Base-by-base conservation (phyloP, 805 yeast species). In the Dipodascus albidus region DNA sequence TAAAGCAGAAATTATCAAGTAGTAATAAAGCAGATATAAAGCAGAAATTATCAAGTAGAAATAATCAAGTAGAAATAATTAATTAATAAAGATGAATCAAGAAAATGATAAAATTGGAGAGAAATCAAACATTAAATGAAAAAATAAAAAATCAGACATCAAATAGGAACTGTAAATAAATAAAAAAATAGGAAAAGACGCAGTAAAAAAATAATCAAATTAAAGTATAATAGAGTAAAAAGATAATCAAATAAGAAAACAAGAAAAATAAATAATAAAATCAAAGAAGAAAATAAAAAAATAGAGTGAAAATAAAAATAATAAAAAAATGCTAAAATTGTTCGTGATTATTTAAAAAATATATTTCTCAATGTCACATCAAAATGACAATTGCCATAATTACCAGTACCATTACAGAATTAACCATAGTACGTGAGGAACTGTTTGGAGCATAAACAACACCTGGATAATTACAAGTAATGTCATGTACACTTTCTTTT, bases 401-500 rank as follows among this genome's bases (percentile, higher is more conserved):
- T n/a, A 17, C 15, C 3, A 38, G 4, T 17, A 38, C 20, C n/a
- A 38, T 6, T 14, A 19, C 44, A 4, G 20, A 6, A 38, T 19
- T 38, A 14, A 38, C 44, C 9, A 8, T 14, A 14, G 20, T 38
- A 11, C 20, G 17, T 19, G 20, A 14, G 9, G 44, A 4, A 4
- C 4, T 17, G 20, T 14, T 38, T 4, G 44, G 44, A 14, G 44
- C n/a, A 55, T 67, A 68, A 1, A 65, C 64, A 0, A 70, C 71
- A 0, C 71, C 71, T 1, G 71, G 71, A 50, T 65, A 68, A 53
- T 67, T 65, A 51, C 72, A 68, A 22, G 66, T 60, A 27, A 68
- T 61, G 47, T 64, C 65, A 23, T 71, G 70, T 47, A 65, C 60
- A 23, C 57, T 60, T 1, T 60, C 53, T 11, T 58, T 53, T 22